These are phyloP conservation scores for Aphanoascus verrucosus DNA, from an alignment of 2,329 filamentous ascomycete species.

Conservation along the genomic window DNA sequence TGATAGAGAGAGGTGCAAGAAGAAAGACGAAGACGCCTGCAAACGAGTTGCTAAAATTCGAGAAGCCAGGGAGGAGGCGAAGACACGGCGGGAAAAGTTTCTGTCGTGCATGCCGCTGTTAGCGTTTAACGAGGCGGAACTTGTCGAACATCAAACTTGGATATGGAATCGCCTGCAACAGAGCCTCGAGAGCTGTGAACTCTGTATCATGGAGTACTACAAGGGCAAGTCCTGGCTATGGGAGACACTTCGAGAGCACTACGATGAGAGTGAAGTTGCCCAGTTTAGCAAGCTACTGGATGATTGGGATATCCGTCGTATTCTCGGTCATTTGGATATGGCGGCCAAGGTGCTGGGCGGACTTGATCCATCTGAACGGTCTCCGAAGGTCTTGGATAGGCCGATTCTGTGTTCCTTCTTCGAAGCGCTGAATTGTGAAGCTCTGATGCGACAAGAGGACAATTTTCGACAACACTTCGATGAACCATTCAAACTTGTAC, in stretches of 20 bases:
- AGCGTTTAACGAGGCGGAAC: slow-evolving; percentile 52
- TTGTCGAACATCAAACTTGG: slow-evolving; percentile 49
- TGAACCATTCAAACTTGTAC: slow-evolving; percentile 68
- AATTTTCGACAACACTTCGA: slow-evolving; percentile 57
- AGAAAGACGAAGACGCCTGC: slow-evolving; percentile 33
- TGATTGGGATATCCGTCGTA: slow-evolving; percentile 50
- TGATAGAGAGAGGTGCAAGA: slow-evolving; percentile 16
- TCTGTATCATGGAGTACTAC: slow-evolving; percentile 65
- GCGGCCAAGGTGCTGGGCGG: slow-evolving; percentile 46
- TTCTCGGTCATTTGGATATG: slow-evolving; percentile 48
- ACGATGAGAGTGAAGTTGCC: slow-evolving; percentile 39
- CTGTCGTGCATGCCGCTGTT: slow-evolving; percentile 60
- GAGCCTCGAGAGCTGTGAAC: slow-evolving; percentile 54
- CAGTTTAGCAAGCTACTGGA: slow-evolving; percentile 49
- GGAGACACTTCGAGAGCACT: slow-evolving; percentile 49
- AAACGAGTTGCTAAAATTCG: slow-evolving; percentile 26
- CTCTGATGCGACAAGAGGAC: slow-evolving; percentile 54
- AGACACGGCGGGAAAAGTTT: slow-evolving; percentile 49
- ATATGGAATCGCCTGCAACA: slow-evolving; percentile 49
- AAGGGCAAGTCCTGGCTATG: slow-evolving; percentile 54
- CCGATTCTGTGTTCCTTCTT: slow-evolving; percentile 70
- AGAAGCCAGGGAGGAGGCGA: slow-evolving; percentile 45
- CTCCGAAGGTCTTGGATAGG: slow-evolving; percentile 42
- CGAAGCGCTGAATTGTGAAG: slow-evolving; percentile 74
- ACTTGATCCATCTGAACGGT: slow-evolving; percentile 42